phyloP scores from a whole-genome alignment of 2,329 filamentous ascomycete genomes.

The Trichoderma sp. region DNA sequence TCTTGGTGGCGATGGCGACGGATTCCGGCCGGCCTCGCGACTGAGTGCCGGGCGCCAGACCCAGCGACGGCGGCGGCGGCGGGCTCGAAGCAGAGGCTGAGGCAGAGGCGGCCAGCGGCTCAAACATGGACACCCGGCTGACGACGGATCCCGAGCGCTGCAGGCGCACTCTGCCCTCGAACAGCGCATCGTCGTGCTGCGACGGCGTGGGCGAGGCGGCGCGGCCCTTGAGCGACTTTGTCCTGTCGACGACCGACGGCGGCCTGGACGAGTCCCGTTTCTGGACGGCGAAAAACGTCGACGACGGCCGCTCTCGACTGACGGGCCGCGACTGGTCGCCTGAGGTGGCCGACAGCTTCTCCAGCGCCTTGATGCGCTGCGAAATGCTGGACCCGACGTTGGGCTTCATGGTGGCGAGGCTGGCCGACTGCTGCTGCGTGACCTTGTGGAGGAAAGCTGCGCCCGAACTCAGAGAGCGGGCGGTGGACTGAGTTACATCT shows the following conservation, averaged over 20 bases:
- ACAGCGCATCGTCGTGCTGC: constrained; percentile 41
- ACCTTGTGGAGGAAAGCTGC: constrained; percentile 54
- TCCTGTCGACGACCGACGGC: constrained; percentile 45
- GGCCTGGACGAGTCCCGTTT: constrained; percentile 47
- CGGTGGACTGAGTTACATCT: constrained; percentile 45
- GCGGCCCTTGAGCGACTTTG: constrained; percentile 37
- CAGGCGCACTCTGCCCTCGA: constrained; percentile 38
- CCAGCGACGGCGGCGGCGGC: constrained; percentile 1
- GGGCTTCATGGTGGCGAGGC: constrained; percentile 57
- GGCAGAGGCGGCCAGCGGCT: constrained; percentile 31
- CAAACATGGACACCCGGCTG: constrained; percentile 55
- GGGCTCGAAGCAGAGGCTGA: constrained; percentile 16
- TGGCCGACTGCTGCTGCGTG: constrained; percentile 49
- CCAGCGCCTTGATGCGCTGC: constrained; percentile 87
- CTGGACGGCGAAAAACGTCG: constrained; percentile 59
- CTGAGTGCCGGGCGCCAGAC: constrained; percentile 29
- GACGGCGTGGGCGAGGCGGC: constrained; percentile 39
- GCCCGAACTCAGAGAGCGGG: constrained; percentile 55
- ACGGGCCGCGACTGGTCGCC: constrained; percentile 26
- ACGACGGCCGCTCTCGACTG: constrained; percentile 43
- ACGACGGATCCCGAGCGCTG: constrained; percentile 53
- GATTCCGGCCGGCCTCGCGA: constrained; percentile 62
- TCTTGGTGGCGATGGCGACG: constrained; percentile 83
- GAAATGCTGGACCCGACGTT: constrained; percentile 90
- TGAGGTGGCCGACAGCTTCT: constrained; percentile 61